Base-by-base conservation (phyloP, 2,329 filamentous ascomycete genomes). In the Didymellaceae sp. region DNA sequence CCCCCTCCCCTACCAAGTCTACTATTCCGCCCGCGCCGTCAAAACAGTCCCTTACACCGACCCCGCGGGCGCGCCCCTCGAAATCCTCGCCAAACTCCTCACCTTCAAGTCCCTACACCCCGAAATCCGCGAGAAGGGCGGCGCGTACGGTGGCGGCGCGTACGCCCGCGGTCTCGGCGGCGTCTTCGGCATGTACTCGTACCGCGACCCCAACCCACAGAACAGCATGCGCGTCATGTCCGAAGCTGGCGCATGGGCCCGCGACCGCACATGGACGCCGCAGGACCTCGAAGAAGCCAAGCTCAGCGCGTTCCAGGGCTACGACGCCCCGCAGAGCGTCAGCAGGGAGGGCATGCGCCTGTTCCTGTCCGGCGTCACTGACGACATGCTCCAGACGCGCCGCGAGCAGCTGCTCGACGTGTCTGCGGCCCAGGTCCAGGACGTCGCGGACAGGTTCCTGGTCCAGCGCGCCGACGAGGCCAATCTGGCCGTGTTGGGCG, bases 21-120 rank as follows among this genome's bases (percentile, higher is more conserved):
- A 96, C 71, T 97, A 97, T 70, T 91, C 93, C 6, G 89, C 87
- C 13, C 81, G 94, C 34, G 88, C 91, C 14, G 76, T 96, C 11
- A 86, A 89, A 6, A 96, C 93, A 0, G 88, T 89, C 0, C 89
- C 92, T 0, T 99, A 97, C 74, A 87, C 85, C 3, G 84, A 89
- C 33, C 73, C 86, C 0, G 82, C 88, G 43, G 86, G 89, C 31
- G 90, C 94, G 1, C 83, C 91, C 0, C 85, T 97, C 13, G 91
- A 93, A 64, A 88, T 97, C 31, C 85, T 99, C 17, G 86, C 92
- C 10, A 91, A 97, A 71, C 84, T 99, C 14, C 83, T 99, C 24
- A 97, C 93, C 0, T 93, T 99, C 77, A 97, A 96, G 74, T 90
- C 97, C 68, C 81, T 99, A 21, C 94, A 99, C 70, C 93, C 96